Evolutionary conservation across 164 flowering plant genomes (phyloP), one percentile per base, ranked within the genome.

Genomic region (Berberis thunbergii): DNA sequence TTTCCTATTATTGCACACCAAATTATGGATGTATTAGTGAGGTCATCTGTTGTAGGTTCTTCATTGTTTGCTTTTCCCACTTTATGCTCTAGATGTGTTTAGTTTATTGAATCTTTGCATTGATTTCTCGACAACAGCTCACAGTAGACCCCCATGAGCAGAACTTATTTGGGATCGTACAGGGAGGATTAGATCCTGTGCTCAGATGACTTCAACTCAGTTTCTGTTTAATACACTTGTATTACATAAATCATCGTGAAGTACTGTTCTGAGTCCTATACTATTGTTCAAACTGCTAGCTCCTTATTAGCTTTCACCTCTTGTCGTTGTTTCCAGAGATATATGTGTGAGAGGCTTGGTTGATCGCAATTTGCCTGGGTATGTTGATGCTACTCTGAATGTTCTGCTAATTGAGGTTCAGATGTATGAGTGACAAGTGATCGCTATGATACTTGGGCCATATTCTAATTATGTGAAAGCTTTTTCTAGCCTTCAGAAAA

Each of bases 301-400:
- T n/a, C 42, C 8, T 3, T 4, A 57, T 41, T 39, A 42, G 60
- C 43, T 57, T n/a, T 41, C 41, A 57, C 41, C 3, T 4, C 45
- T 3, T 57, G 45, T 41, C 50, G 57, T 64, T 55, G 12, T 57
- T 72, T 45, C 43, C 78, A 94, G 98, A 80, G 96, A 91, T 70
- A 83, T 83, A 74, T 94, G 98, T 71, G 89, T 91, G 65, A 81
- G 68, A 74, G 96, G 95, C 74, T 79, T 91, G 83, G 97, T 94
- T 58, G 88, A 91, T 6, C 86, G 96, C 50, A 82, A 94, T 76
- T 83, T 94, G 74, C 98, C 98, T 57, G 98, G 98, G 98, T 88
- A 83, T 64, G 88, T 73, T 2, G 42, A 53, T 59, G 7, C n/a
- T 49, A 6, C 40, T 65, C 48, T 42, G 1, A 7, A 52, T 10